These are phyloP conservation scores for Pythium sp. DNA, from an alignment of 352 stramenopile genomes.

Conservation along the genomic window DNA sequence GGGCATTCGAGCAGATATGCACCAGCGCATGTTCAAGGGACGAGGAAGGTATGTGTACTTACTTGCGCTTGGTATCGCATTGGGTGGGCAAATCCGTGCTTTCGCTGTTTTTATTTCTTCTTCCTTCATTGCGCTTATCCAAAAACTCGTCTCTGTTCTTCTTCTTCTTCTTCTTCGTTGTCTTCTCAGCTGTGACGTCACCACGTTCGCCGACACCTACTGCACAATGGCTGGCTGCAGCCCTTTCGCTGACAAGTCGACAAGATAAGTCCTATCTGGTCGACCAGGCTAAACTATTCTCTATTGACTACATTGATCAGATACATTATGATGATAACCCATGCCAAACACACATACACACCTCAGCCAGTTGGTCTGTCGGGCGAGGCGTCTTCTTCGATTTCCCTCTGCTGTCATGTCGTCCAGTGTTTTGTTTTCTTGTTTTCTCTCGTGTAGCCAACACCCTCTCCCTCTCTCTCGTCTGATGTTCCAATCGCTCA, in stretches of 20 bases:
- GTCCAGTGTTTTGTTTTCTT: constrained; percentile 1
- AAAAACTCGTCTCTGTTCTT: constrained; percentile 1
- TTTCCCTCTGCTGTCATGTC: background rate
- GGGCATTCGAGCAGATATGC: constrained; percentile 68
- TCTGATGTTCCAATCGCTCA: background rate
- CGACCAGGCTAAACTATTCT: constrained; percentile 12
- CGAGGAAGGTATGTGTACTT: constrained; percentile 49
- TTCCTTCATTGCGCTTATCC: constrained; percentile 8
- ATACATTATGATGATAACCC: constrained; percentile 21
- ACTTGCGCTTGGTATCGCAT: background rate
- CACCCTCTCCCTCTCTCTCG: background rate
- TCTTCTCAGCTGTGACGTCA: constrained; percentile 69
- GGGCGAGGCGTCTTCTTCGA: background rate
- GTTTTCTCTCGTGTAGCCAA: constrained; percentile 8
- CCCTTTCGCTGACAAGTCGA: constrained; percentile 84
- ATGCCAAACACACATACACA: constrained; percentile 8
- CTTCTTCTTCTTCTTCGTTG: constrained; percentile 13
- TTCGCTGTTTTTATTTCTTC: background rate
- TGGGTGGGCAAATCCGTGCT: constrained; percentile 1
- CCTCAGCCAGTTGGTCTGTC: constrained; percentile 10
- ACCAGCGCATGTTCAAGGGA: constrained; percentile 81
- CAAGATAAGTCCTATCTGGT: constrained; percentile 31
- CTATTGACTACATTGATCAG: constrained; percentile 20
- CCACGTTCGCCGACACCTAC: constrained; percentile 81
- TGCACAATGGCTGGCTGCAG: constrained; percentile 84